These are phyloP conservation scores for Pythium folliculosum DNA, from an alignment of 352 stramenopile species.

Conservation along the genomic window DNA sequence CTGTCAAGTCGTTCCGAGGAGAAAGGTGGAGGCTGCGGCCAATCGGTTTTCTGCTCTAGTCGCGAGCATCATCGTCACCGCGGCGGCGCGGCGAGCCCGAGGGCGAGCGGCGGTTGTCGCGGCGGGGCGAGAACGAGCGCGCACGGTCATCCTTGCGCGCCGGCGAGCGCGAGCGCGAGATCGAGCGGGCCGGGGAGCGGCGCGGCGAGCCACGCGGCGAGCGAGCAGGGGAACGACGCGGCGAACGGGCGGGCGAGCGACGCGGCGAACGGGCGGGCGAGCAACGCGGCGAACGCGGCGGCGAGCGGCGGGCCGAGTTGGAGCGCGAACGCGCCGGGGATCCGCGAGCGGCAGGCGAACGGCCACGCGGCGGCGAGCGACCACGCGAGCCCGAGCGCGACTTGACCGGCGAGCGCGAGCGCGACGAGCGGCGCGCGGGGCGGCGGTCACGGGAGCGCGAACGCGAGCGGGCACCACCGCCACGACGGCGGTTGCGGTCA, in stretches of 20 bases:
- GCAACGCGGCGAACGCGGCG: slow-evolving; percentile 11
- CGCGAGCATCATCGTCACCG: slow-evolving; percentile 34
- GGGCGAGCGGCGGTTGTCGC: slow-evolving; percentile 54
- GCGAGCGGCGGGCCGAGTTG: slow-evolving; percentile 29
- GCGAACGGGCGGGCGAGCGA: slow-evolving; percentile 31
- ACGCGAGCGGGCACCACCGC: slow-evolving; percentile 30
- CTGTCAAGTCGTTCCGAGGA: neutral
- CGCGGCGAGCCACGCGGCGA: slow-evolving; percentile 47
- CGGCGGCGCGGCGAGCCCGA: slow-evolving; percentile 50
- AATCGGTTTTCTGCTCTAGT: slow-evolving; percentile 29
- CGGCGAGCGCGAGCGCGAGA: slow-evolving; percentile 42
- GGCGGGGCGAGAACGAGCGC: slow-evolving; percentile 51
- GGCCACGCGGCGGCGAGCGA: slow-evolving; percentile 31
- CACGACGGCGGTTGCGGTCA: slow-evolving; percentile 22
- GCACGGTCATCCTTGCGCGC: slow-evolving; percentile 32
- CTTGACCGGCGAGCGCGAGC: slow-evolving; percentile 36
- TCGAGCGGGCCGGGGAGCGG: slow-evolving; percentile 45
- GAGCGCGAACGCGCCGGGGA: slow-evolving; percentile 48
- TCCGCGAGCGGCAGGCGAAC: slow-evolving; percentile 28
- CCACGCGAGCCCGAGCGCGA: slow-evolving; percentile 49
- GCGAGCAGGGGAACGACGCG: slow-evolving; percentile 22
- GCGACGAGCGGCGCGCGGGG: slow-evolving; percentile 25
- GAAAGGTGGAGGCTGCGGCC: neutral
- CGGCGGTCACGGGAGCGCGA: slow-evolving; percentile 46
- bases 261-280: slow-evolving; percentile 12